Conservation (phyloP, 2,329 filamentous ascomycete species). For the Hypoxylon sp. region DNA sequence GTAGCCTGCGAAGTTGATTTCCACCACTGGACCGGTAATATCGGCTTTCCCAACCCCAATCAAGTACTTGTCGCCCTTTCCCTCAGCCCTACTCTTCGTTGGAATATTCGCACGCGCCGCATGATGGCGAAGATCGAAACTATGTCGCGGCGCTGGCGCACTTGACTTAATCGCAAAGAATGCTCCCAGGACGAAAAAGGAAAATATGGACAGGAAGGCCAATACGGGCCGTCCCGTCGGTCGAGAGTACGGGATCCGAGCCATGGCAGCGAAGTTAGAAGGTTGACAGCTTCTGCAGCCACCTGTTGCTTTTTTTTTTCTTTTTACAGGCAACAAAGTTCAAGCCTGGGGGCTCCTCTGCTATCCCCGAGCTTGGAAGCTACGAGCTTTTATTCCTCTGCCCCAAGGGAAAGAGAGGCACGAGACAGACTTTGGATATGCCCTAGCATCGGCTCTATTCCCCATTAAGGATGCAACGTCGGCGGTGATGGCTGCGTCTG, state of each 20-base stretch:
- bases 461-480: slow-evolving; percentile 43
- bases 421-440: slow-evolving; percentile 31
- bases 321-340: slow-evolving; percentile 16
- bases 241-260: slow-evolving; percentile 31
- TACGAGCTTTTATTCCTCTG: slow-evolving; percentile 28
- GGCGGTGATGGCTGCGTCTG: slow-evolving; percentile 28
- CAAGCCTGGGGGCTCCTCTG: slow-evolving; percentile 15
- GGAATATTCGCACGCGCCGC: slow-evolving; percentile 32
- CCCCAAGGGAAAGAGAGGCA: slow-evolving; percentile 29
- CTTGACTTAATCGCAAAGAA: slow-evolving; percentile 50
- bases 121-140: slow-evolving; percentile 43
- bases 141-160: slow-evolving; percentile 27
- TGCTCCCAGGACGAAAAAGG: slow-evolving; percentile 55
- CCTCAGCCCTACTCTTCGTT: slow-evolving; percentile 44
- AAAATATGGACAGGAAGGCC: slow-evolving; percentile 52
- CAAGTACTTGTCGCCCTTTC: slow-evolving; percentile 61
- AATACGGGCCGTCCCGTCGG: slow-evolving; percentile 50
- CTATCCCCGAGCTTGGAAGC: slow-evolving; percentile 18
- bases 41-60: slow-evolving; percentile 68
- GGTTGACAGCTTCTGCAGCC: slow-evolving; percentile 10
- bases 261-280: slow-evolving; percentile 40
- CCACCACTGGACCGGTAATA: slow-evolving; percentile 81
- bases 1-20: slow-evolving; percentile 93
- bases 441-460: slow-evolving; percentile 22
- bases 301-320: slow-evolving; percentile 14